Percentiles rank a stretch among this genome's conserved stretches.
Evolutionary conservation across 768 basidiomycete genomes (phyloP).

Genomic region (Rhizopogon vulgaris): DNA sequence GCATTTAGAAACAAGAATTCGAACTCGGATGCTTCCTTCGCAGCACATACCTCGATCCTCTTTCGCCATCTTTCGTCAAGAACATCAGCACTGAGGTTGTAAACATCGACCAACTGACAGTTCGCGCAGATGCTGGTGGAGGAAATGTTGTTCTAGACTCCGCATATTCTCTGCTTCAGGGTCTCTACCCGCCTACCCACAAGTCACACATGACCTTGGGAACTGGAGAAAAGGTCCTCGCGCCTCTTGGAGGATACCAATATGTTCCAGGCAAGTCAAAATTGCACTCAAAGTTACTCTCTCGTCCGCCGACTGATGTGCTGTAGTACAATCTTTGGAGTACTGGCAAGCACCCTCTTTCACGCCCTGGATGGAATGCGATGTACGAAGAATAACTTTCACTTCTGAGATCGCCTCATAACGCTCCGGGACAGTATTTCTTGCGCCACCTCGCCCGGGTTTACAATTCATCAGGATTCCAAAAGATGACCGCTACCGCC

Average conservation of each 20-base stretch:
- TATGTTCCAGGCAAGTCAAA: conserved; percentile 11
- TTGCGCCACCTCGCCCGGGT: conserved; percentile 14
- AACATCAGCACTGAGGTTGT: conserved; percentile 20
- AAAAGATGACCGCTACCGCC: conserved; percentile 46
- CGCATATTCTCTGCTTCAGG: conserved; percentile 8
- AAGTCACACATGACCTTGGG: conserved; percentile 13
- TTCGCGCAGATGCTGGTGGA: conserved; percentile 37
- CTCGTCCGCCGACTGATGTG: conserved; percentile 56
- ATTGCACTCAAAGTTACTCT: conserved; percentile 8
- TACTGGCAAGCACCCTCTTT: conserved; percentile 51
- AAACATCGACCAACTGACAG: conserved; percentile 56
- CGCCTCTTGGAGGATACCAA: conserved; percentile 13
- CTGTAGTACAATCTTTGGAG: conserved; percentile 58
- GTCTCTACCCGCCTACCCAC: conserved; percentile 7
- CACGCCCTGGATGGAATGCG: conserved; percentile 70
- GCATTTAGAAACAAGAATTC: conserved; percentile 52
- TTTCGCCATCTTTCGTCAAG: too few species aligned
- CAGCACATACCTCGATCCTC: too few species aligned
- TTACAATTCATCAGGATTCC: conserved; percentile 54
- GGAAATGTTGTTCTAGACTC: conserved; percentile 33
- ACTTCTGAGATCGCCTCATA: not conserved
- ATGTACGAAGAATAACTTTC: conserved; percentile 22
- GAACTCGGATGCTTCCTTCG: conserved; percentile 50
- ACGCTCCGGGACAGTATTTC: conserved; percentile 17
- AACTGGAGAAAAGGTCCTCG: conserved; percentile 9